Evolutionary conservation across 1,139 yeast species (phyloP), one percentile per base, ranked within the genome.

Genomic region (Pichiaceae sp.): DNA sequence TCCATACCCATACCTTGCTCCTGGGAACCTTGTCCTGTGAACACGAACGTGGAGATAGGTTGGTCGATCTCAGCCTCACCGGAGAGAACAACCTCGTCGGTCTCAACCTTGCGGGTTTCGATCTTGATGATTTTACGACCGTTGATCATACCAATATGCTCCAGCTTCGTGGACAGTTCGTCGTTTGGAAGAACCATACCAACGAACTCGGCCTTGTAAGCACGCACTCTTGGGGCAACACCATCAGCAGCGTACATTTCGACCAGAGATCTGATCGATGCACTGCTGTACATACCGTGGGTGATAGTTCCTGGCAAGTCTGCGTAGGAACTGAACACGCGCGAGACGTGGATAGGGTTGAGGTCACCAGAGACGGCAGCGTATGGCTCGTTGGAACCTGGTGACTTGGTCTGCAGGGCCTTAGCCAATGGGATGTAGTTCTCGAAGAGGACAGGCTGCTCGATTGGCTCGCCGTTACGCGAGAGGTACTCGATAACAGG

Each of bases 1-100:
- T 93, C 98, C 99, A 91, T 91, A 70, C 99, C 98, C 99, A 91
- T 91, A 60, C 97, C 97, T 70, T 93, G 98, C 64, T 93, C 98
- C 68, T 91, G 98, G 42, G 98, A 89, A 61, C 99, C 99, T 72
- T 91, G 99, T 60, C 98, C 99, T 49, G 99, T 91, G 68, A 93
- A 91, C 42, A 91, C 96, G 60, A 84, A 91, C 16, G 98, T 82
- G 35, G 98, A 85, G 41, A 81, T 82, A 36, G 99, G 98, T 67
- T 91, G 98, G 54, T 91, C 97, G 56, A 93, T 89, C 68, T 91
- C 98, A 39, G 98, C 99, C 66, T 87, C 95, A 66, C 97, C 99
- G 39, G 72, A 61, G 54, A 91, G 72, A 17, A 93, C 98, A 32
- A 75, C 66, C 44, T 74, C 72, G 39, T 75, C 85, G 40, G 91